Base-by-base conservation (phyloP, 2,329 filamentous ascomycete genomes). In the Colletotrichum sublineola region DNA sequence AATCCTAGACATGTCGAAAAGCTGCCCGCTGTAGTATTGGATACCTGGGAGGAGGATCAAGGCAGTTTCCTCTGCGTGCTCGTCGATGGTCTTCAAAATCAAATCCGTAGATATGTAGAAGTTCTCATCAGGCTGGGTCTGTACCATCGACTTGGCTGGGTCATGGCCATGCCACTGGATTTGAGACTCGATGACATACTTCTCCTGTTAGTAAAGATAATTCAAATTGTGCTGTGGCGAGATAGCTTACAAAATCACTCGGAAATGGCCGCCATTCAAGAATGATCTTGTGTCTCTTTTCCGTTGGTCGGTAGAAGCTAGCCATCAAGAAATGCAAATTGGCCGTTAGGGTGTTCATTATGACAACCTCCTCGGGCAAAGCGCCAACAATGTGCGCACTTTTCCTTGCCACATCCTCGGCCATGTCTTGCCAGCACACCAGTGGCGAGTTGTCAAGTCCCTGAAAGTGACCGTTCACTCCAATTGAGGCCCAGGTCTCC, bases 231-330 rank as follows among this genome's bases (percentile, higher is more conserved):
- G 31, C n/a, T 52, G 20, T 29, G n/a, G 7, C 33, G 36, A 33
- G n/a, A 3, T 31, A 68, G 77, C 84, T 77, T 85, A 90, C 90
- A 81, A 93, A 91, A 78, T 97, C 95, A 80, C 93, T 95, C 0
- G 95, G 95, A 76, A 97, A 97, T 0, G 95, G 94, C 79, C 95
- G 95, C 81, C 93, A 94, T 81, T 97, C 94, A n/a, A 96, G 86
- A 64, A 97, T 92, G 74, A 97, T 92, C 84, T 96, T 96, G 83
- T 92, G 92, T 50, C 85, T 81, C 76, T 82, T 82, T 82, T 86
- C 78, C 0, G 87, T 92, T 0, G 94, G 94, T 65, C 84, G 86
- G 83, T 96, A 97, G 83, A 97, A 97, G 81, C 92, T 94, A 9
- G 93, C 91, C 91, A 97, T 91, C 77, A 96, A 84, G 20, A 97